Evolutionary conservation across 75 land plant species (phyloP).

Genomic region (Adiantum capillusveneris): DNA sequence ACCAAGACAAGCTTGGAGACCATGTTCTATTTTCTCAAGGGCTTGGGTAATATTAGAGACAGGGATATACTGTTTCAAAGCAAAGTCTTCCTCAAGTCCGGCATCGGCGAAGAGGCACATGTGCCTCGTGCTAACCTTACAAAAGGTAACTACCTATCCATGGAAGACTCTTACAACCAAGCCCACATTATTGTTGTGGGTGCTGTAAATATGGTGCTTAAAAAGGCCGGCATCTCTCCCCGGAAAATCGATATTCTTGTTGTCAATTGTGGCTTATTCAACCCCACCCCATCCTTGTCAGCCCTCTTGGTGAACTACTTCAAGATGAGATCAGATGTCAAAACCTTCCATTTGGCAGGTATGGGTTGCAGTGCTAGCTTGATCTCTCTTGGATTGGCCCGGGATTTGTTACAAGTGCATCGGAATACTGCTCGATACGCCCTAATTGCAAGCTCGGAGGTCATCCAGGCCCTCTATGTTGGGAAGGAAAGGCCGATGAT

Average conservation of each 20-base stretch:
- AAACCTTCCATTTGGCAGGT: conserved; percentile 46
- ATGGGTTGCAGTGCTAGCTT: conserved; percentile 68
- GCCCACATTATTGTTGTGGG: background rate
- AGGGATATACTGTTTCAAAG: background rate
- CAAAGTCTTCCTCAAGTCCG: too few relatives aligned
- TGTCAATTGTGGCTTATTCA: conserved; percentile 43
- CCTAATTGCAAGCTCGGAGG: background rate
- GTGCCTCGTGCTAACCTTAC: background rate
- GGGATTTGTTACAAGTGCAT: conserved; percentile 23
- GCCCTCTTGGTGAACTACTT: conserved; percentile 39
- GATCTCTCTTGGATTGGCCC: conserved; percentile 29
- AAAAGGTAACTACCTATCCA: background rate
- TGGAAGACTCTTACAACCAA: background rate
- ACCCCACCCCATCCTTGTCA: conserved; percentile 40
- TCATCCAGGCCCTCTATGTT: conserved; percentile 8
- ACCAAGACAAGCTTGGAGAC: too few relatives aligned
- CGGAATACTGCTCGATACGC: background rate
- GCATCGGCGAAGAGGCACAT: background rate
- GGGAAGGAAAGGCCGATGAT: conserved; percentile 49
- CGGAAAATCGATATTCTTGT: conserved; percentile 44
- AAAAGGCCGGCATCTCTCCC: conserved; percentile 22
- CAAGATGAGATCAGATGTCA: conserved; percentile 37
- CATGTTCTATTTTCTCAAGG: too few relatives aligned
- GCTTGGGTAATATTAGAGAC: background rate
- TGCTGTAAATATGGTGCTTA: background rate